Evolutionary conservation across 306 rosid genomes (phyloP).

Genomic region (Vigna radiata): DNA sequence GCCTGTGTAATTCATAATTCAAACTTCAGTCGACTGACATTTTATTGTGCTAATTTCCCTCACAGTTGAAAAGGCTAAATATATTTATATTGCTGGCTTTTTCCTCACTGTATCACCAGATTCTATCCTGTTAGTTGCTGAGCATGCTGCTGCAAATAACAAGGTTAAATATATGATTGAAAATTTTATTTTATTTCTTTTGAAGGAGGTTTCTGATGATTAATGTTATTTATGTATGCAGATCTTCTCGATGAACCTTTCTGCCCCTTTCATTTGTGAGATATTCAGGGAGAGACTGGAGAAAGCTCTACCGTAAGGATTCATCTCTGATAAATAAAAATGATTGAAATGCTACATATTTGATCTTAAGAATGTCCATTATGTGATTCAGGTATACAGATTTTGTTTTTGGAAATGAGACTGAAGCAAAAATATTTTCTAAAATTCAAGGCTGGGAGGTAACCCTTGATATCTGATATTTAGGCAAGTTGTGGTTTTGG

Average conservation of each 20-base stretch:
- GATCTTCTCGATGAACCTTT: slow-evolving; percentile 86
- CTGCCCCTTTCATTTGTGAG: slow-evolving; percentile 88
- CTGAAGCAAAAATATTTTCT: slow-evolving; percentile 83
- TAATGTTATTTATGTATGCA: slow-evolving; percentile 40
- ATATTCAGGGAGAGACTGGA: slow-evolving; percentile 81
- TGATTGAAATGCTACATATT: slow-evolving; percentile 1
- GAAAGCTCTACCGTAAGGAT: slow-evolving; percentile 68
- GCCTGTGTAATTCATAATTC: slow-evolving; percentile 11
- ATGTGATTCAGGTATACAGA: slow-evolving; percentile 65
- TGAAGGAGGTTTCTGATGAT: not conserved
- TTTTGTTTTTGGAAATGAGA: slow-evolving; percentile 85
- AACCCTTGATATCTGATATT: slow-evolving; percentile 32
- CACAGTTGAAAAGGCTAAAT: slow-evolving; percentile 87
- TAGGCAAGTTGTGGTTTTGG: slow-evolving; percentile 17
- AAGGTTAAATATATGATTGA: slow-evolving; percentile 55
- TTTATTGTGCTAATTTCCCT: slow-evolving; percentile 26
- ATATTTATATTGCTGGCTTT: slow-evolving; percentile 85
- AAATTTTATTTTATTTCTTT: not conserved
- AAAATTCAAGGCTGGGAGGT: slow-evolving; percentile 89
- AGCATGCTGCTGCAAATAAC: slow-evolving; percentile 78
- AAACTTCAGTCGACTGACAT: not conserved
- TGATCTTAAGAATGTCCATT: slow-evolving; percentile 28
- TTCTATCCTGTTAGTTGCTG: slow-evolving; percentile 86
- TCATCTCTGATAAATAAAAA: slow-evolving; percentile 13
- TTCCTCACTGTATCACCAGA: slow-evolving; percentile 93